These are phyloP conservation scores for Sicyos baderoa DNA, from an alignment of 306 rosid genomes.

Conservation along the genomic window DNA sequence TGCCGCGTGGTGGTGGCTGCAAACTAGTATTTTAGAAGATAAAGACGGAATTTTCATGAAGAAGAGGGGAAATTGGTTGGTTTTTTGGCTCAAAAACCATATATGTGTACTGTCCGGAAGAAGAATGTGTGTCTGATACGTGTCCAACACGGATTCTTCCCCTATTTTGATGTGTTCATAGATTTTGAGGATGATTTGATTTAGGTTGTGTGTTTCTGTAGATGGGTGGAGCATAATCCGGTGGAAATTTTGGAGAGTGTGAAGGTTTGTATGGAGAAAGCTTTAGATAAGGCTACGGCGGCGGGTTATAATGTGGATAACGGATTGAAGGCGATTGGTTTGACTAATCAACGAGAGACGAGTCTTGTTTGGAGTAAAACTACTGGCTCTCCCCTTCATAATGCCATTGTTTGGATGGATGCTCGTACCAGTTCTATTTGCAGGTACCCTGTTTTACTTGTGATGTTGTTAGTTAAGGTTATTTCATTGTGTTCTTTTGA, in stretches of 20 bases:
- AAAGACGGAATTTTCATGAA: too few relatives aligned
- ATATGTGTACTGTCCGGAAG: too few relatives aligned
- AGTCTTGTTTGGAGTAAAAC: constrained; percentile 93
- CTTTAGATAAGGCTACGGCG: constrained; percentile 72
- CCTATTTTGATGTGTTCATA: too few relatives aligned
- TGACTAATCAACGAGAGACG: constrained; percentile 92
- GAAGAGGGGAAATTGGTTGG: too few relatives aligned
- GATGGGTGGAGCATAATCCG: constrained; percentile 95
- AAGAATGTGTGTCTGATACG: too few relatives aligned
- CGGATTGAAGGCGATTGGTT: constrained; percentile 70
- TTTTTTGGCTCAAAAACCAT: too few relatives aligned
- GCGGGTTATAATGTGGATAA: constrained; percentile 64
- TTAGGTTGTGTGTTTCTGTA: constrained; percentile 4
- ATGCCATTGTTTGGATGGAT: constrained; percentile 97
- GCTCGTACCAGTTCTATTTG: constrained; percentile 69
- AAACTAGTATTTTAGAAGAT: too few relatives aligned
- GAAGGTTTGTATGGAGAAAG: constrained; percentile 56
- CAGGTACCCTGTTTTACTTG: constrained; percentile 37
- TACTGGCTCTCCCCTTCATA: constrained; percentile 66
- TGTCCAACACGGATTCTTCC: too few relatives aligned
- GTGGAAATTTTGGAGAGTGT: constrained; percentile 80
- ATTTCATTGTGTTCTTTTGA: not conserved
- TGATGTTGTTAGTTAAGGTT: not conserved
- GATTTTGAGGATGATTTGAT: not conserved
- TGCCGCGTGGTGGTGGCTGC: too few relatives aligned